phyloP scores from a whole-genome alignment of 192 early-diverging fungal species.

The Dispira simplex region DNA sequence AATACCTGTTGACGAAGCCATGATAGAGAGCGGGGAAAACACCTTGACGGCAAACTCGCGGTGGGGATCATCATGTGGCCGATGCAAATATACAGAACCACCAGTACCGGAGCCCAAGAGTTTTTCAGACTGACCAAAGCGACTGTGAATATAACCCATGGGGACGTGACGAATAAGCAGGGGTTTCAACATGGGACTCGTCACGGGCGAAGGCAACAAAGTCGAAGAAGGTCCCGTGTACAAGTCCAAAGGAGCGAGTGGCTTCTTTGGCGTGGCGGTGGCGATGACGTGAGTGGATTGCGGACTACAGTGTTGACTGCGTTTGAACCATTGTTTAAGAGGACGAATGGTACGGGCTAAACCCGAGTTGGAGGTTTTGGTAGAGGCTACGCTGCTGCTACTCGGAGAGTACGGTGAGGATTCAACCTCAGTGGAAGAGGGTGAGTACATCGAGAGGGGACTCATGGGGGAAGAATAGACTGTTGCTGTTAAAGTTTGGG shows the following conservation, averaged over 20 bases:
- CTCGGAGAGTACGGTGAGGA: not conserved
- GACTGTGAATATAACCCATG: slow-evolving; percentile 26
- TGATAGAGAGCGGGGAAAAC: slow-evolving; percentile 23
- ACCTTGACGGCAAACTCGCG: slow-evolving; percentile 26
- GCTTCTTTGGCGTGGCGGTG: too few relatives aligned
- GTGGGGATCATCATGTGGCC: slow-evolving; percentile 18
- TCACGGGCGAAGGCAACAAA: not conserved
- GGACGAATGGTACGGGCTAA: not conserved
- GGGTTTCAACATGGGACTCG: slow-evolving; percentile 9
- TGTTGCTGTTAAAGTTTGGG: not conserved
- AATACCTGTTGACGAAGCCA: slow-evolving; percentile 12
- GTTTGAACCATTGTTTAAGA: not conserved
- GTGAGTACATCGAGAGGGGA: slow-evolving; percentile 5
- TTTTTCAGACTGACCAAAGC: slow-evolving; percentile 24
- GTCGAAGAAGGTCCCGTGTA: not conserved
- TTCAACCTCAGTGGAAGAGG: not conserved
- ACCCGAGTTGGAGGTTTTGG: not conserved
- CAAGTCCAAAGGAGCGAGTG: too few relatives aligned
- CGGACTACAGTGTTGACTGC: not conserved
- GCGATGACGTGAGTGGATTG: not conserved
- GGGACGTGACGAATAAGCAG: slow-evolving; percentile 25
- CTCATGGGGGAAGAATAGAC: not conserved
- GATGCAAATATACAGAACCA: slow-evolving; percentile 30
- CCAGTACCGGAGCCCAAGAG: slow-evolving; percentile 32
- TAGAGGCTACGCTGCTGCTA: not conserved